These are phyloP conservation scores for Auxenochlorella pyrenoidosa DNA, from an alignment of 139 green algal species.

Conservation along the genomic window DNA sequence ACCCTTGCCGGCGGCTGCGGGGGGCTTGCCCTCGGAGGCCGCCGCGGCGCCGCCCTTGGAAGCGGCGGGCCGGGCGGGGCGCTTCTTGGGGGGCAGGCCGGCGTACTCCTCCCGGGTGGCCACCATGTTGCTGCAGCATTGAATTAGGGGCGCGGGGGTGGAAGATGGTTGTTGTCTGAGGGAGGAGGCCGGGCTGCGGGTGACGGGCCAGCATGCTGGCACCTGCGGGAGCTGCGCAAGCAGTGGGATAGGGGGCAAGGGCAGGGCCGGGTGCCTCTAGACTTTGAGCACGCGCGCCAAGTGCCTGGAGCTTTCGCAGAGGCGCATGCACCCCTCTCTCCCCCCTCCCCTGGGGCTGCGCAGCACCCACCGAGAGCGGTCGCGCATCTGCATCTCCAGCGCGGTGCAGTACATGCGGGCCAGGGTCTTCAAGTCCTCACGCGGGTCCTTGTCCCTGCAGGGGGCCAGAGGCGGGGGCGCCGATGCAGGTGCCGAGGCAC, in stretches of 20 bases:
- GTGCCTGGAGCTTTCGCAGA: too few relatives aligned
- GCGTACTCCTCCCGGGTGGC: slow-evolving; percentile 46
- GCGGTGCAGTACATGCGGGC: slow-evolving; percentile 60
- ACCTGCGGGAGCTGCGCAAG: too few relatives aligned
- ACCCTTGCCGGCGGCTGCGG: not conserved
- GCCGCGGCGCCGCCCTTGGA: slow-evolving; percentile 2
- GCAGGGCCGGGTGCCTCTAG: not conserved
- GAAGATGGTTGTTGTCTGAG: not conserved
- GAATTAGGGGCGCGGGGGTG: not conserved
- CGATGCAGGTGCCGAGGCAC: too few relatives aligned
- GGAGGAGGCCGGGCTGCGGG: too few relatives aligned
- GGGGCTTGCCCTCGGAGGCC: not conserved
- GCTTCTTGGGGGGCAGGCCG: slow-evolving; percentile 45
- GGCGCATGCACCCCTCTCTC: too few relatives aligned
- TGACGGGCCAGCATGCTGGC: too few relatives aligned
- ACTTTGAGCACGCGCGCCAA: too few relatives aligned
- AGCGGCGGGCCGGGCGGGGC: slow-evolving; percentile 15
- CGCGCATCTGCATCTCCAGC: slow-evolving; percentile 44
- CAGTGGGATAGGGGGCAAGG: too few relatives aligned
- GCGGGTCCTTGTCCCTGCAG: slow-evolving; percentile 48
- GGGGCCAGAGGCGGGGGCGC: too few relatives aligned
- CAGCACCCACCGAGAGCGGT: slow-evolving; percentile 32
- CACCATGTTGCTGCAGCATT: slow-evolving; percentile 30
- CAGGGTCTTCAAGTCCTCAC: slow-evolving; percentile 61
- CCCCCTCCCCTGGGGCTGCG: too few relatives aligned